phyloP scores from a whole-genome alignment of 1,284 basidiomycete species.

The Ceratorhiza oryzae-sativae region DNA sequence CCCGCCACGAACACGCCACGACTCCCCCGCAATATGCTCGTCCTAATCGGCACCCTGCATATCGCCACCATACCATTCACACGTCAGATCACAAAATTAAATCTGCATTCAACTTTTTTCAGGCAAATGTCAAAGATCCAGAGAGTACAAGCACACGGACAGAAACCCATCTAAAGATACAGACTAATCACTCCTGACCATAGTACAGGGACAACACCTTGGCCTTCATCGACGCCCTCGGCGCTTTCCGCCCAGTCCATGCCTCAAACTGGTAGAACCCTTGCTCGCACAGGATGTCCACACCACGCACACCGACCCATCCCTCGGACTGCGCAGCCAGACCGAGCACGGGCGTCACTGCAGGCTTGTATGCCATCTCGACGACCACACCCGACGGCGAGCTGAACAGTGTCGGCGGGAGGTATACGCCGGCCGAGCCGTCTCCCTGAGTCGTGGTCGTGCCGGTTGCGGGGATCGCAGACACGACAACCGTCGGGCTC shows the following conservation, averaged over 20 bases:
- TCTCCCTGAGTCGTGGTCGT: slow-evolving; percentile 55
- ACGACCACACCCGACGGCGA: slow-evolving; percentile 70
- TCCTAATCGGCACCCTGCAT: not conserved
- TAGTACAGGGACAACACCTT: slow-evolving; percentile 17
- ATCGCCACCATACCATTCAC: too few relatives aligned
- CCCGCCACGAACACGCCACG: not conserved
- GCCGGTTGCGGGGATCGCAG: slow-evolving; percentile 83
- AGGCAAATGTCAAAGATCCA: not conserved
- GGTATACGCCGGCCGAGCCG: slow-evolving; percentile 57
- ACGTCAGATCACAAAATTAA: slow-evolving; percentile 20
- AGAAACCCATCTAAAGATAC: slow-evolving; percentile 3
- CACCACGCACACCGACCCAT: slow-evolving; percentile 80
- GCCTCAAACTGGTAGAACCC: slow-evolving; percentile 83
- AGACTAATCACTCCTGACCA: slow-evolving; percentile 7
- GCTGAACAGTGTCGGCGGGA: slow-evolving; percentile 59
- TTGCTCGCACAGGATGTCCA: slow-evolving; percentile 87
- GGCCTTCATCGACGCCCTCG: slow-evolving; percentile 50
- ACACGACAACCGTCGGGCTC: slow-evolving; percentile 77
- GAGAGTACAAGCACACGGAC: not conserved
- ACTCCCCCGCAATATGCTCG: not conserved
- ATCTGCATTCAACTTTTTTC: slow-evolving; percentile 23
- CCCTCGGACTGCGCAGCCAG: slow-evolving; percentile 55
- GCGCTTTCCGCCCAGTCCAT: slow-evolving; percentile 70
- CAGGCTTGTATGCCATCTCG: slow-evolving; percentile 92
- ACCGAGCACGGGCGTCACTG: slow-evolving; percentile 69